Evolutionary conservation across 164 flowering plant genomes (phyloP).

Genomic region (Liquidambar formosana): DNA sequence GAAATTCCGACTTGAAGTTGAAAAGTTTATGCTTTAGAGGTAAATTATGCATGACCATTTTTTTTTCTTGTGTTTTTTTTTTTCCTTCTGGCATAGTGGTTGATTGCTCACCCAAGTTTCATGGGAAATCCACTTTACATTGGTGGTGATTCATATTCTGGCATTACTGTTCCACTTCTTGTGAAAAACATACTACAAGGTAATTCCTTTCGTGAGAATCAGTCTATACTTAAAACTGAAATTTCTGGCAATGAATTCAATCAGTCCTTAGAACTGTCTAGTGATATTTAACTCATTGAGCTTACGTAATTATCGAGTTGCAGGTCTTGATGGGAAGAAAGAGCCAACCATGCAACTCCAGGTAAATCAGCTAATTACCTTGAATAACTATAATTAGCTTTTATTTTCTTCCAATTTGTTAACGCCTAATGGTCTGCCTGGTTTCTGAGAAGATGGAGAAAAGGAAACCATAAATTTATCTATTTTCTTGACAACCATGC

Average conservation of each 20-base stretch:
- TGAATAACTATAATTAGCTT: background rate
- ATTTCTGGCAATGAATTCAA: too few relatives aligned
- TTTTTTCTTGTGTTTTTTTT: too few relatives aligned
- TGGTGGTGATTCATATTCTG: constrained; percentile 54
- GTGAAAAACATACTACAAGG: constrained; percentile 31
- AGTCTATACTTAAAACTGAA: too few relatives aligned
- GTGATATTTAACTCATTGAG: background rate
- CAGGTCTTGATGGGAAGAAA: constrained; percentile 26
- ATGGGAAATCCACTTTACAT: constrained; percentile 32
- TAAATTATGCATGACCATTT: too few relatives aligned
- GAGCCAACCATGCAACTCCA: constrained; percentile 23
- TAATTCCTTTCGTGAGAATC: too few relatives aligned
- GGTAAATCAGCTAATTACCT: constrained; percentile 7
- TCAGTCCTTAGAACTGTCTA: background rate
- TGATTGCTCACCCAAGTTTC: constrained; percentile 35
- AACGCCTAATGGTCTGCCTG: too few relatives aligned
- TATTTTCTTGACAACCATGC: too few relatives aligned
- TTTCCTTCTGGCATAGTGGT: constrained; percentile 49
- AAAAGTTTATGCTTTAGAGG: too few relatives aligned
- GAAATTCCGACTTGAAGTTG: too few relatives aligned
- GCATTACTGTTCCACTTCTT: constrained; percentile 37
- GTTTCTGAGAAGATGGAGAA: too few relatives aligned
- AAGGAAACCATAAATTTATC: too few relatives aligned
- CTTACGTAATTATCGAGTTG: background rate
- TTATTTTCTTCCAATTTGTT: background rate